Conservation (phyloP, 768 basidiomycete genomes). For the Boletus edulis region DNA sequence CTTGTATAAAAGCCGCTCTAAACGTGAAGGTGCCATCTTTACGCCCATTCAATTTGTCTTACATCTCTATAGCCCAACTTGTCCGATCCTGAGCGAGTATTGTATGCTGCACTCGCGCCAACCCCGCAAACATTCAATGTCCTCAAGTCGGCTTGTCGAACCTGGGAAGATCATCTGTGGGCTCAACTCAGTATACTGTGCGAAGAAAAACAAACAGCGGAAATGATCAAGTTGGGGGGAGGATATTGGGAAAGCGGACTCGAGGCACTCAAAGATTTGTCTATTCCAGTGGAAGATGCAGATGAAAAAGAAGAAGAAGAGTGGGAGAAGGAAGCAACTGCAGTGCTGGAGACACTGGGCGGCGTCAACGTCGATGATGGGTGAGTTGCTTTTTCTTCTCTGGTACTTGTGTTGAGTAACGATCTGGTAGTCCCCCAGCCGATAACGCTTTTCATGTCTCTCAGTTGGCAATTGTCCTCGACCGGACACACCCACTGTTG, state of each 20-base stretch:
- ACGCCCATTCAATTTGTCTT: neutral
- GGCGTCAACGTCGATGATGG: constrained; percentile 63
- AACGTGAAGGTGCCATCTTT: constrained; percentile 45
- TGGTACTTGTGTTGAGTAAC: constrained; percentile 3
- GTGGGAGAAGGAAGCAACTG: constrained; percentile 65
- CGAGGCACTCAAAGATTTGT: constrained; percentile 42
- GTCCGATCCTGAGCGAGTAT: constrained; percentile 70
- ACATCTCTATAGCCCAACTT: constrained; percentile 46
- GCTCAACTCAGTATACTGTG: constrained; percentile 78
- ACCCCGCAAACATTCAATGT: constrained; percentile 61
- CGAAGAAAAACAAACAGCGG: constrained; percentile 74
- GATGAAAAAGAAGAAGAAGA: constrained; percentile 47
- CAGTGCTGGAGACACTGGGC: constrained; percentile 55
- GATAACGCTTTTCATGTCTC: constrained; percentile 81
- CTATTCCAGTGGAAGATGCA: constrained; percentile 19
- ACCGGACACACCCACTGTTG: constrained; percentile 65
- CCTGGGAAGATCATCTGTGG: constrained; percentile 98
- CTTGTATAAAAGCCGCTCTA: constrained; percentile 75
- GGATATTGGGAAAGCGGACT: constrained; percentile 80
- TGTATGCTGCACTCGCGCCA: constrained; percentile 85
- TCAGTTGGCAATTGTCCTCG: constrained; percentile 75
- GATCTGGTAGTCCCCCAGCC: constrained; percentile 47
- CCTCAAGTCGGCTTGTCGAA: constrained; percentile 72
- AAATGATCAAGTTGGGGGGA: constrained; percentile 60
- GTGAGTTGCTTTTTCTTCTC: constrained; percentile 33